phyloP scores from a whole-genome alignment of 2,329 filamentous ascomycete species.

The Calonectria pauciramosa region DNA sequence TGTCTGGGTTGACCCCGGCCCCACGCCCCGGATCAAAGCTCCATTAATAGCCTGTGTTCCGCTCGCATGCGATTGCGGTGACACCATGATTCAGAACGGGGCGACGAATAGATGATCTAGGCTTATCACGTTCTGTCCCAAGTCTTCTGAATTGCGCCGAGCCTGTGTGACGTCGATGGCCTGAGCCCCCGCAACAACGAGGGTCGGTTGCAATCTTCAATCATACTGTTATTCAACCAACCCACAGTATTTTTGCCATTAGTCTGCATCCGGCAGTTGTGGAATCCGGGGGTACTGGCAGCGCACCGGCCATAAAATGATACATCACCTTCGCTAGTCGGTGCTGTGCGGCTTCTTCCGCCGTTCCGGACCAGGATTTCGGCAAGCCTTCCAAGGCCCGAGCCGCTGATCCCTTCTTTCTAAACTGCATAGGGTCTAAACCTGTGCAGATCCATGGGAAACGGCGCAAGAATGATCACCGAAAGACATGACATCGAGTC shows the following conservation, averaged over 20 bases:
- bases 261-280: not conserved
- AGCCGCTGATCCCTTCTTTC: not conserved
- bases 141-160: not conserved
- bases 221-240: not conserved
- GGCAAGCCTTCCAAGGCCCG: not conserved
- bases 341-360: not conserved
- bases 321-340: not conserved
- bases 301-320: conserved; percentile 14
- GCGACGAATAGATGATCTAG: not conserved
- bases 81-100: not conserved
- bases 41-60: not conserved
- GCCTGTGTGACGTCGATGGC: not conserved
- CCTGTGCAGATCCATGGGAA: not conserved
- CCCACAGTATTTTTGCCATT: not conserved
- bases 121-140: not conserved
- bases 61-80: not conserved
- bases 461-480: not conserved
- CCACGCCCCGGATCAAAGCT: not conserved
- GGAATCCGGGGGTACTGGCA: conserved; percentile 5
- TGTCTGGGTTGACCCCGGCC: not conserved
- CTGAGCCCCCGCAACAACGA: not conserved
- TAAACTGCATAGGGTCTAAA: conserved; percentile 2
- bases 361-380: not conserved
- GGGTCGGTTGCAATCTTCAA: not conserved
- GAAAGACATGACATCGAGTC: too few relatives aligned